phyloP scores from a whole-genome alignment of 768 basidiomycete species.

The Gymnopilus dilepis region DNA sequence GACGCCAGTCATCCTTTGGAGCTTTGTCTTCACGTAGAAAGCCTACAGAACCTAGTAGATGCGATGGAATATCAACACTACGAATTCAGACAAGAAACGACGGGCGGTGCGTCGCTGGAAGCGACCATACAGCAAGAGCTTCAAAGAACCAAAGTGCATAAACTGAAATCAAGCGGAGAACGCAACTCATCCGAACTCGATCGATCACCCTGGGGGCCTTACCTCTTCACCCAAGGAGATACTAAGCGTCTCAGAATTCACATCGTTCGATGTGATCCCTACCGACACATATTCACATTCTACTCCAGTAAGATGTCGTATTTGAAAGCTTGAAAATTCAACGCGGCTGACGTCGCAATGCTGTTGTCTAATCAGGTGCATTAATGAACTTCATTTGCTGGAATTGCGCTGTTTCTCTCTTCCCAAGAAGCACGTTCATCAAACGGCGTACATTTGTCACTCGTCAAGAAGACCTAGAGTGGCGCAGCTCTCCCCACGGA shows the following conservation, averaged over 20 bases:
- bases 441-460: neutral
- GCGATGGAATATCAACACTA: neutral
- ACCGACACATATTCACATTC: neutral
- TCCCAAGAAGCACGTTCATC: neutral
- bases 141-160: neutral
- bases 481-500: neutral
- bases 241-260: neutral
- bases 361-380: neutral
- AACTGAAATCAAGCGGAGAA: neutral
- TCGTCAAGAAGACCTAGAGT: neutral
- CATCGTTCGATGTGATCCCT: neutral
- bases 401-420: neutral
- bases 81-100: too few relatives aligned
- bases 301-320: neutral
- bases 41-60: neutral
- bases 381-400: neutral
- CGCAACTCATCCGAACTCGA: neutral
- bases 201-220: neutral
- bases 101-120: too few relatives aligned
- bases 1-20: neutral
- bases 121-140: neutral
- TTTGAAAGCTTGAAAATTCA: neutral
- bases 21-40: neutral
- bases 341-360: neutral
- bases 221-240: neutral